A percentile compares a stretch with the other conserved stretches of the same genome.
phyloP scores from a whole-genome alignment of 2,329 filamentous ascomycete species.

The Xylariaceae sp. region DNA sequence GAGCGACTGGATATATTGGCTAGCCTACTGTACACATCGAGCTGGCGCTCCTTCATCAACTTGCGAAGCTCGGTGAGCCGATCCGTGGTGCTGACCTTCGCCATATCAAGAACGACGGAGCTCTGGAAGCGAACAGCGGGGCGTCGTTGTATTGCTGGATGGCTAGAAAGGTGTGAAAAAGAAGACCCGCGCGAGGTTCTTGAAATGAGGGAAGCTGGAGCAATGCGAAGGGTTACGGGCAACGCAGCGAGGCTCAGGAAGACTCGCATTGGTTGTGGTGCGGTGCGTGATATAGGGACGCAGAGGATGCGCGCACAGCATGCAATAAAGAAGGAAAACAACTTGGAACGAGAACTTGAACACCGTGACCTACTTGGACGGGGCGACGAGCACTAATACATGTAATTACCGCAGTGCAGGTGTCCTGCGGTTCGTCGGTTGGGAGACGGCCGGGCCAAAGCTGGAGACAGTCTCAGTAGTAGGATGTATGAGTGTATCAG shows the following conservation, averaged over 20 bases:
- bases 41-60: conserved; percentile 79
- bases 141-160: conserved; percentile 4
- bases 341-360: background rate
- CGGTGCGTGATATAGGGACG: background rate
- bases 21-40: conserved; percentile 84
- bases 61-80: conserved; percentile 72
- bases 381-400: background rate
- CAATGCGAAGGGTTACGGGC: conserved; percentile 18
- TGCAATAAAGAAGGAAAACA: background rate
- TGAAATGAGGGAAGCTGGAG: conserved; percentile 2
- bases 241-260: conserved; percentile 15
- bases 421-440: conserved; percentile 9
- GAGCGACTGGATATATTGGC: conserved; percentile 19
- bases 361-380: background rate
- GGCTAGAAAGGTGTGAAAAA: conserved; percentile 5
- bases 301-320: background rate
- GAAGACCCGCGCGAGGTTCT: conserved; percentile 3
- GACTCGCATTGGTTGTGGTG: conserved; percentile 22
- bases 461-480: background rate
- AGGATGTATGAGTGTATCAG: too few relatives aligned
- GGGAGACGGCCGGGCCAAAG: background rate
- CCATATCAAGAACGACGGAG: conserved; percentile 53
- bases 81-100: conserved; percentile 70
- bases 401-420: background rate
- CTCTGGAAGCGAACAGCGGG: conserved; percentile 22